phyloP scores from a whole-genome alignment of 2,329 filamentous ascomycete genomes.

The Clarireedia hainanense region DNA sequence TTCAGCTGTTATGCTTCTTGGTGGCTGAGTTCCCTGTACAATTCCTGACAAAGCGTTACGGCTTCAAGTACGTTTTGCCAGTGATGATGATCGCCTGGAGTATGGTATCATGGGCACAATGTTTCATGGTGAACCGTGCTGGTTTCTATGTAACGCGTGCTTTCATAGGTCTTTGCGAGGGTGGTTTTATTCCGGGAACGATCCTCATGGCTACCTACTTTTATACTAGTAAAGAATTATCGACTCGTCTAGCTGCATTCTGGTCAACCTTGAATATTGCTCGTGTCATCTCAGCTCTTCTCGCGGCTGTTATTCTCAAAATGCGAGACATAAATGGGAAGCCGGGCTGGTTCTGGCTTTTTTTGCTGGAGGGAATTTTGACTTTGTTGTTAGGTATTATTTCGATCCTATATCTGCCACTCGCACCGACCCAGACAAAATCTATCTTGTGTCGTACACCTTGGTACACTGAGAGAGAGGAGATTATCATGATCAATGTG shows the following conservation, averaged over 20 bases:
- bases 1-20: conserved; percentile 32
- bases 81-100: conserved; percentile 46
- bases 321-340: conserved; percentile 44
- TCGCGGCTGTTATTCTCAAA: conserved; percentile 48
- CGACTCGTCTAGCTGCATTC: conserved; percentile 57
- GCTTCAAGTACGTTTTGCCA: conserved; percentile 44
- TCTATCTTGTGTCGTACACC: neutral
- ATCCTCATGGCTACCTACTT: conserved; percentile 63
- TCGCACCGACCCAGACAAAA: neutral
- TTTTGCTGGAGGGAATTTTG: conserved; percentile 46
- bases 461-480: conserved; percentile 55
- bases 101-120: conserved; percentile 41
- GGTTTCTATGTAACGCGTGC: conserved; percentile 29
- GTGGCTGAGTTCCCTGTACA: conserved; percentile 52
- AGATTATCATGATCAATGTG: conserved; percentile 52
- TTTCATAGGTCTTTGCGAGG: conserved; percentile 24
- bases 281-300: conserved; percentile 45
- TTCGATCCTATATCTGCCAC: neutral
- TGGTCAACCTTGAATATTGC: conserved; percentile 50
- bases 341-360: conserved; percentile 53
- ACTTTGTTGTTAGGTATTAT: conserved; percentile 15
- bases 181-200: conserved; percentile 50
- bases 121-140: conserved; percentile 29
- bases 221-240: conserved; percentile 59
- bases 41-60: conserved; percentile 38